A percentile compares a stretch with the other conserved stretches of the same genome.
These are phyloP conservation scores for Amesomyces nigricolor DNA, from an alignment of 2,329 filamentous ascomycete genomes.

Conservation along the genomic window DNA sequence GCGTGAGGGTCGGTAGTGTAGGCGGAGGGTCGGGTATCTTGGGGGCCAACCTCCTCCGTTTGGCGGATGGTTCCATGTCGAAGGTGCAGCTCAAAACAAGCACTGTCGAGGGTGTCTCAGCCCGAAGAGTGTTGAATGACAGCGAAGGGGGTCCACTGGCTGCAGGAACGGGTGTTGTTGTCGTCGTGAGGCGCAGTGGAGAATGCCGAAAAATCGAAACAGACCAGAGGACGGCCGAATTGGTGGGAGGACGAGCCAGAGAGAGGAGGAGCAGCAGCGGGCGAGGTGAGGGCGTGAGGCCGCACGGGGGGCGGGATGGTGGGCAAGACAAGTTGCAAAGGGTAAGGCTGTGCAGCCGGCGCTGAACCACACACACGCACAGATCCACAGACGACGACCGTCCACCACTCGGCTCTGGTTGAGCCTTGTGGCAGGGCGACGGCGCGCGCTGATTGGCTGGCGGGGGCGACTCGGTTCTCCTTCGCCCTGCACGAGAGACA, in stretches of 20 bases:
- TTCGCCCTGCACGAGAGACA: slow-evolving; percentile 10
- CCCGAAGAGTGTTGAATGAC: neutral
- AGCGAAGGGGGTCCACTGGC: neutral
- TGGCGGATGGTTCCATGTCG: slow-evolving; percentile 28
- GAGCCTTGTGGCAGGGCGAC: slow-evolving; percentile 27
- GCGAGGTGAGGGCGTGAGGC: slow-evolving; percentile 12
- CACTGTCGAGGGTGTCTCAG: neutral
- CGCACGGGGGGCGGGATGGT: slow-evolving; percentile 7
- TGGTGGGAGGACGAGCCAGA: neutral
- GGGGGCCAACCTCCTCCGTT: slow-evolving; percentile 28
- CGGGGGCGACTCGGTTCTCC: slow-evolving; percentile 4
- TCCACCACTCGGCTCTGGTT: slow-evolving; percentile 26
- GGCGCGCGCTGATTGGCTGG: slow-evolving; percentile 14
- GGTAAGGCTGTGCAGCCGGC: slow-evolving; percentile 27
- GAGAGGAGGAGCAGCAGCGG: slow-evolving; percentile 2
- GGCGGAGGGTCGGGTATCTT: slow-evolving; percentile 26
- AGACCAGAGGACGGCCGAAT: slow-evolving; percentile 5
- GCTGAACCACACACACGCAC: neutral
- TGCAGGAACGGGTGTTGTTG: slow-evolving; percentile 1
- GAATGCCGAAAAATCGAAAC: neutral
- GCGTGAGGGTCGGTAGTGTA: slow-evolving; percentile 13
- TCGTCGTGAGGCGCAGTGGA: neutral
- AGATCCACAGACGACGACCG: too few relatives aligned
- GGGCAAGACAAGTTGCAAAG: slow-evolving; percentile 14
- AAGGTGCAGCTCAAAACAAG: neutral